Base-by-base conservation (phyloP, 371 early-diverging fungal genomes). In the Mortierella sp. region DNA sequence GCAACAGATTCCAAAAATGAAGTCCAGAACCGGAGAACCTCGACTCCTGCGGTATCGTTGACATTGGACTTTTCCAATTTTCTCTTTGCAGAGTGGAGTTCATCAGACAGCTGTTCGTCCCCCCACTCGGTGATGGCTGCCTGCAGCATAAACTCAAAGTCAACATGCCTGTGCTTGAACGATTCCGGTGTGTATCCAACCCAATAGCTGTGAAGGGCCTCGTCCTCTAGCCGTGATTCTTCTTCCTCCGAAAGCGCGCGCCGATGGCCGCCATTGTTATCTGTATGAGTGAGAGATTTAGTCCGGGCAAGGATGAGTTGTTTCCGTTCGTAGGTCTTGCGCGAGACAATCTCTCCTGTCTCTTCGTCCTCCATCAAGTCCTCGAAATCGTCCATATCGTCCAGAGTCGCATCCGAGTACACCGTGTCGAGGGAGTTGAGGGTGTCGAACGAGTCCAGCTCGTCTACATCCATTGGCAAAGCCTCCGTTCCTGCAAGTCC, bases 21-120 rank as follows among this genome's bases (percentile, higher is more conserved):
- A 32, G 75, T 75, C 77, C 91, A 89, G 75, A 92, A 93, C 7
- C 79, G 48, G 12, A 90, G 75, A 1, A 91, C 76, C 35, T 91
- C 90, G 3, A 88, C 71, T 0, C 87, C 81, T 6, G 88, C 32
- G 7, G 84, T 88, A 70, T 93, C 90, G 21, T 86, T 81, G 60
- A 81, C 89, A 18, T 76, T 91, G 21, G 90, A 83, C 76, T 93
- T 93, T 24, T 91, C 91, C 55, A 83, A 82, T 43, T 87, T 84
- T 46, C 89, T 90, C 35, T 83, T 73, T 0, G 90, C 84, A 0
- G 88, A 88, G 21, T 77, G 79, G 5, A 88, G 68, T 21, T 89
- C 77, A 0, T 38, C 51, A 49, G 75, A 72, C 4, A 92, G 21
- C 4, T 78, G 86, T 0, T 88, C 82, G 0, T 87, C 56, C 32